These are phyloP conservation scores for Colletotrichum cereale DNA, from an alignment of 2,329 filamentous ascomycete genomes.

Conservation along the genomic window DNA sequence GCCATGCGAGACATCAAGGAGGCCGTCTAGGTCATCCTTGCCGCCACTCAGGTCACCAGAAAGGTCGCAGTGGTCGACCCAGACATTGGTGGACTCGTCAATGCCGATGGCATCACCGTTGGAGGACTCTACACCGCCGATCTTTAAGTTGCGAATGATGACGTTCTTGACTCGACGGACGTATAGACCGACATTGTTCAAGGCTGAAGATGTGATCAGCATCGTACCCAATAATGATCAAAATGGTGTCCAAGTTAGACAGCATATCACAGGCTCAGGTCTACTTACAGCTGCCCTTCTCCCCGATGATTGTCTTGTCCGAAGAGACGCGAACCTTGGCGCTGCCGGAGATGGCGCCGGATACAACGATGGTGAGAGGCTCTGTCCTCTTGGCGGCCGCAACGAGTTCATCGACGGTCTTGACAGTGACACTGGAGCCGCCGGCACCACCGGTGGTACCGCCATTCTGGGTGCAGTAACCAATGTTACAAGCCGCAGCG, in stretches of 20 bases:
- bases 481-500: constrained; percentile 44
- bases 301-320: constrained; percentile 58
- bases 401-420: constrained; percentile 44
- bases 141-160: constrained; percentile 68
- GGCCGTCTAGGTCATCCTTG: constrained; percentile 59
- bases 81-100: constrained; percentile 61
- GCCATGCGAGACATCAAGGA: constrained; percentile 59
- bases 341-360: constrained; percentile 45
- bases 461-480: constrained; percentile 50
- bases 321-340: constrained; percentile 49
- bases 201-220: constrained; percentile 42
- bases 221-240: neutral
- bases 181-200: constrained; percentile 62
- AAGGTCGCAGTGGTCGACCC: constrained; percentile 60
- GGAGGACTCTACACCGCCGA: constrained; percentile 60
- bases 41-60: constrained; percentile 50
- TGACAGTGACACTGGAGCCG: constrained; percentile 48
- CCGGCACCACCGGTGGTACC: constrained; percentile 49
- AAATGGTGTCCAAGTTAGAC: neutral
- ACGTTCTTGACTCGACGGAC: constrained; percentile 65
- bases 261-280: fast-evolving
- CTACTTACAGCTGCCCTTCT: constrained; percentile 42
- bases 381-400: constrained; percentile 45
- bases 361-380: constrained; percentile 48
- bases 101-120: constrained; percentile 68